A percentile compares a stretch with the other conserved stretches of the same genome.
Evolutionary conservation across 768 basidiomycete species (phyloP).

Genomic region (Hericium alpestre): DNA sequence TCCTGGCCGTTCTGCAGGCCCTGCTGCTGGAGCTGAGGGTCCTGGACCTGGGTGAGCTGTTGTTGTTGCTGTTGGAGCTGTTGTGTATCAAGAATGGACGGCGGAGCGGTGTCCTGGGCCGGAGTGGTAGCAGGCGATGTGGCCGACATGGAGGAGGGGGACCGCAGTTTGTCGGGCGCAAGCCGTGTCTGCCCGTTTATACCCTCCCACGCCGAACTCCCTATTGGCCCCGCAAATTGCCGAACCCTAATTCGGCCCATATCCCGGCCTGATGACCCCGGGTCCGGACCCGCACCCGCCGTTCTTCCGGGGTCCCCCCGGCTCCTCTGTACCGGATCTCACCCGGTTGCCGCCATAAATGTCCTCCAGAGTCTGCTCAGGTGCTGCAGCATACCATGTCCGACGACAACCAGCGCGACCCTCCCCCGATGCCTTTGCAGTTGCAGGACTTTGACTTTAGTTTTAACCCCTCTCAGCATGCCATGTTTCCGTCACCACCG

Average conservation of each 20-base stretch:
- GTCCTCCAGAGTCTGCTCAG: neutral
- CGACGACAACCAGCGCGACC: slow-evolving; percentile 5
- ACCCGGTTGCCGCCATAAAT: neutral
- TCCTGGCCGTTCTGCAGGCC: slow-evolving; percentile 17
- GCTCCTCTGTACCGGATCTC: neutral
- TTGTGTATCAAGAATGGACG: slow-evolving; percentile 46
- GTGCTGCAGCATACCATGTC: neutral
- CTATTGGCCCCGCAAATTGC: neutral
- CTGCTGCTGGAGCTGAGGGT: slow-evolving; percentile 23
- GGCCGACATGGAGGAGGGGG: slow-evolving; percentile 59
- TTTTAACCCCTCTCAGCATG: slow-evolving; percentile 50
- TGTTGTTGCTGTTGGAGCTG: slow-evolving; percentile 27
- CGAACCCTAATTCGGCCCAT: neutral
- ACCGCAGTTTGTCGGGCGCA: slow-evolving; percentile 18
- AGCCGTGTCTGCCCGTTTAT: slow-evolving; percentile 9
- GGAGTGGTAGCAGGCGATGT: slow-evolving; percentile 56
- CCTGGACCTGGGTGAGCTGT: slow-evolving; percentile 8
- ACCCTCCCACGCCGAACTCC: neutral
- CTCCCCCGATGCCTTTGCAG: slow-evolving; percentile 39
- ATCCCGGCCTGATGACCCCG: no score
- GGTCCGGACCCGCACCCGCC: neutral
- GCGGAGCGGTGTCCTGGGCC: slow-evolving; percentile 50
- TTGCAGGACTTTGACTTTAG: slow-evolving; percentile 63
- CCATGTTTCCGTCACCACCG: slow-evolving; percentile 49
- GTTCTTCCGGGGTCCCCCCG: neutral